Conservation (phyloP, 2,329 filamentous ascomycete species). For the Alternaria consortialis region DNA sequence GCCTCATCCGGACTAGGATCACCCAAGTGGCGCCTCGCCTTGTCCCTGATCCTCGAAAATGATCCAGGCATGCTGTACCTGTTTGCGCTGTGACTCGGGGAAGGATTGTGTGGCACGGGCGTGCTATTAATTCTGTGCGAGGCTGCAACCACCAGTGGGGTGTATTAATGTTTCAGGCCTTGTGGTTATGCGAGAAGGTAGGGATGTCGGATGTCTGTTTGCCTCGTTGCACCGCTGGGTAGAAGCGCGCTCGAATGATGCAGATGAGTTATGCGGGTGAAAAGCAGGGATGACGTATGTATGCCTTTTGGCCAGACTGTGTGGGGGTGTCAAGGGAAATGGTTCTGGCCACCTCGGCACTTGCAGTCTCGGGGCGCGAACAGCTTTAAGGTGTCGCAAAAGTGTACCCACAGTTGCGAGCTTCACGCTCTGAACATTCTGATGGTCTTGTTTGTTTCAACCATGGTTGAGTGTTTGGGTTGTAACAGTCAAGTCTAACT, state of each 20-base stretch:
- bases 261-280: conserved; percentile 12
- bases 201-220: conserved; percentile 18
- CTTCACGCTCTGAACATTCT: neutral
- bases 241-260: conserved; percentile 20
- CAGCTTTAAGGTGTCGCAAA: neutral
- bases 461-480: neutral
- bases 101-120: conserved; percentile 5
- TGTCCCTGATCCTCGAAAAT: conserved; percentile 36
- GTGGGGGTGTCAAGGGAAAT: conserved; percentile 6
- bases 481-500: neutral
- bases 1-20: conserved; percentile 67
- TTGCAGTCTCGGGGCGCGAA: neutral
- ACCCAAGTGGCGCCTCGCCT: conserved; percentile 40
- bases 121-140: conserved; percentile 4
- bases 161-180: neutral
- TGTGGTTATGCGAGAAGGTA: conserved; percentile 1
- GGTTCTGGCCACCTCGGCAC: conserved; percentile 1
- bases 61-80: conserved; percentile 29
- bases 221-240: conserved; percentile 21
- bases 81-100: conserved; percentile 1
- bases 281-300: conserved; percentile 32
- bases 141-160: neutral
- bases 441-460: conserved; percentile 1
- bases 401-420: neutral
- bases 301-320: conserved; percentile 20